Conservation (phyloP, 1,139 yeast genomes). For the Yamadazyma kanchanaburiensis region DNA sequence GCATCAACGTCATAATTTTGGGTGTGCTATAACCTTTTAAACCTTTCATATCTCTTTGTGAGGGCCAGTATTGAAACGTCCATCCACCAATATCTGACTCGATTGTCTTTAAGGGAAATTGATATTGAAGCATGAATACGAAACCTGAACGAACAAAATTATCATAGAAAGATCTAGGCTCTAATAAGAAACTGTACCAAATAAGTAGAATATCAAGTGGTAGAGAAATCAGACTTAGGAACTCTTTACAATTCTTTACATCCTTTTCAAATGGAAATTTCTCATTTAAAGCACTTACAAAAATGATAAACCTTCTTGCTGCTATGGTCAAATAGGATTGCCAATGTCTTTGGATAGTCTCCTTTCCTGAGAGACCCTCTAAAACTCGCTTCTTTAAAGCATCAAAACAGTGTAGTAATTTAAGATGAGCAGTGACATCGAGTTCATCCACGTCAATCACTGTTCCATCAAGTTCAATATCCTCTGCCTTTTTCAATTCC, state of each 20-base stretch:
- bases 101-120: constrained; percentile 34
- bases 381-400: constrained; percentile 16
- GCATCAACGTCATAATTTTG: no score
- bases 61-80: no score
- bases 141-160: constrained; percentile 23
- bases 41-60: no score
- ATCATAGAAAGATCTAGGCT: constrained; percentile 24
- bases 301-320: constrained; percentile 24
- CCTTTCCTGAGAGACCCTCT: neutral
- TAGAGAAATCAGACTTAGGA: constrained; percentile 15
- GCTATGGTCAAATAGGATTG: constrained; percentile 27
- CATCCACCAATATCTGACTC: no score
- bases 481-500: no score
- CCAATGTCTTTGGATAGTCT: constrained; percentile 23
- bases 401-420: constrained; percentile 24
- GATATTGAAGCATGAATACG: constrained; percentile 17
- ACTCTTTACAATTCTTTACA: no score
- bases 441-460: no score
- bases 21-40: no score
- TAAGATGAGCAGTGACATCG: no score
- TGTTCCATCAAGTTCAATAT: no score
- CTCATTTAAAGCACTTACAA: constrained; percentile 20
- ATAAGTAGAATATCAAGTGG: constrained; percentile 38
- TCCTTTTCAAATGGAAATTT: neutral
- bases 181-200: constrained; percentile 29